Evolutionary conservation across 2,329 filamentous ascomycete species (phyloP).

Genomic region (Hirsutella minnesotensis): DNA sequence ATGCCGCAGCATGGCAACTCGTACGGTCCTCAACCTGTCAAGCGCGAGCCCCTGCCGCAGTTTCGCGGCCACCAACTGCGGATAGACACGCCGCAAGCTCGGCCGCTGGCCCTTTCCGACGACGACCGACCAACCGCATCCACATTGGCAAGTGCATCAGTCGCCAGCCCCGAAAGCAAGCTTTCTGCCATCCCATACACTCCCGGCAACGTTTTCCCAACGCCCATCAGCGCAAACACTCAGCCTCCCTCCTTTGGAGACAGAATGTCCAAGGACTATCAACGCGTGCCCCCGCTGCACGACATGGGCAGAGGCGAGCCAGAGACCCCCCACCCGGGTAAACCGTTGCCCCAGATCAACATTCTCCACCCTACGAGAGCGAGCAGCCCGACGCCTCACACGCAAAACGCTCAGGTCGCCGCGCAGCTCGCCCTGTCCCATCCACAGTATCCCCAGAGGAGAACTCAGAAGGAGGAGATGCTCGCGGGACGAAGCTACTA

Average conservation of each 20-base stretch:
- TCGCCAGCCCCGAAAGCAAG: constrained; percentile 48
- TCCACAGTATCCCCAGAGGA: constrained; percentile 32
- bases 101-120: constrained; percentile 37
- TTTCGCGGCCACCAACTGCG: constrained; percentile 51
- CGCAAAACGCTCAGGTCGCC: constrained; percentile 38
- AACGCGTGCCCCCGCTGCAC: constrained; percentile 48
- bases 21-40: constrained; percentile 25
- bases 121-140: constrained; percentile 49
- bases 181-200: constrained; percentile 45
- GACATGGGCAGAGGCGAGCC: constrained; percentile 45
- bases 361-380: constrained; percentile 38
- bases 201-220: constrained; percentile 45
- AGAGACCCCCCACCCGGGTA: constrained; percentile 39
- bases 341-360: constrained; percentile 44
- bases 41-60: constrained; percentile 45
- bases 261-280: constrained; percentile 44
- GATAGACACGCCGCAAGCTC: constrained; percentile 50
- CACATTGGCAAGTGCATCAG: constrained; percentile 45
- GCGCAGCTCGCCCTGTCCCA: constrained; percentile 49
- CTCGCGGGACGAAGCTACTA: constrained; percentile 66
- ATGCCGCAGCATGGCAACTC: constrained; percentile 37
- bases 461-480: constrained; percentile 86
- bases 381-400: constrained; percentile 32
- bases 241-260: constrained; percentile 33
- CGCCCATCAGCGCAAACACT: constrained; percentile 47